Evolutionary conservation across 805 yeast genomes (phyloP).

Genomic region (Candida boleticola): DNA sequence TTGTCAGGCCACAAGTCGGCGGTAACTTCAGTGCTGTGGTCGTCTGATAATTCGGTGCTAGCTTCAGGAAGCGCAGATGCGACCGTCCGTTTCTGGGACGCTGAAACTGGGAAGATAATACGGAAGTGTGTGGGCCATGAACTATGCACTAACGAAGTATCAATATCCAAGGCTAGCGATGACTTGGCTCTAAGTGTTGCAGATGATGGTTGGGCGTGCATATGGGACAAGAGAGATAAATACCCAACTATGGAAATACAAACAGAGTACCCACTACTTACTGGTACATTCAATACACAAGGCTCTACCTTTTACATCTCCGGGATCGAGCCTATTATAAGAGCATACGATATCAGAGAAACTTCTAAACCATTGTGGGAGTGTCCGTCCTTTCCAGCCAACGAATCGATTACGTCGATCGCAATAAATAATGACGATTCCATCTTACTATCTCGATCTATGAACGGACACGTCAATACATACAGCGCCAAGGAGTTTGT

Average conservation of each 20-base stretch:
- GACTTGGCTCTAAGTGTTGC: slow-evolving; percentile 48
- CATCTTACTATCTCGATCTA: slow-evolving; percentile 48
- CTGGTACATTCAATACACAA: slow-evolving; percentile 35
- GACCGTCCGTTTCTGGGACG: slow-evolving; percentile 63
- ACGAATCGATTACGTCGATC: slow-evolving; percentile 58
- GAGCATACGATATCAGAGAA: slow-evolving; percentile 57
- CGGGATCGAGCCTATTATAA: slow-evolving; percentile 67
- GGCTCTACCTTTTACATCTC: slow-evolving; percentile 50
- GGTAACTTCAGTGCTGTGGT: slow-evolving; percentile 59
- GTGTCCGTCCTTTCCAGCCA: slow-evolving; percentile 32
- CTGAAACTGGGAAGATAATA: slow-evolving; percentile 50
- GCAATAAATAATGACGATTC: slow-evolving; percentile 47
- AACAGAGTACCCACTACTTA: slow-evolving; percentile 58
- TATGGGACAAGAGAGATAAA: slow-evolving; percentile 70
- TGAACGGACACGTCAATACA: slow-evolving; percentile 56
- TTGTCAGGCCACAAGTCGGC: slow-evolving; percentile 62
- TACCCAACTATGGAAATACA: slow-evolving; percentile 34
- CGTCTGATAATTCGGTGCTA: slow-evolving; percentile 34
- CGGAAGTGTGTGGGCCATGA: slow-evolving; percentile 55
- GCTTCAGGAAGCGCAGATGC: slow-evolving; percentile 61
- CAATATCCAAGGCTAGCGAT: slow-evolving; percentile 21
- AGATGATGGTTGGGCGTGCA: slow-evolving; percentile 58
- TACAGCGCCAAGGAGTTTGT: slow-evolving; percentile 52
- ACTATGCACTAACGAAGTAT: slow-evolving; percentile 56
- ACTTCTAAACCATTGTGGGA: slow-evolving; percentile 43